Evolutionary conservation across 2,329 filamentous ascomycete genomes (phyloP), one percentile per base, ranked within the genome.

Genomic region (Cladosporium sp.): DNA sequence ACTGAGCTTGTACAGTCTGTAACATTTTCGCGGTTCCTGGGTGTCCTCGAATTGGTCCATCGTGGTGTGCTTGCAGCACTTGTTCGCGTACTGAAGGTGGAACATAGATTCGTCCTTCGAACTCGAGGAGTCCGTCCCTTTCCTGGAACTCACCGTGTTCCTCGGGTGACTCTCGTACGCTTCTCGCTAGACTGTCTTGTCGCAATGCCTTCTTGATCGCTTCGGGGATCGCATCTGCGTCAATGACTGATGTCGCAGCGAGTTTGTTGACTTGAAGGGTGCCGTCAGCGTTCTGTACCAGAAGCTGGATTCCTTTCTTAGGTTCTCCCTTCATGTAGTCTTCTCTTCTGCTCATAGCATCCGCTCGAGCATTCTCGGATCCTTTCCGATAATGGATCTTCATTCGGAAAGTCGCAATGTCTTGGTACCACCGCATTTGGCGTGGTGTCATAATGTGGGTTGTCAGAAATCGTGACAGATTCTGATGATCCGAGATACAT

Each of bases 401-500:
- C 34, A 62, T 61, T 35, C 59, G 55, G 44, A 54, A 61, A 22
- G 53, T 28, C 36, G 32, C 40, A 8, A 56, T 45, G 15, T 57
- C 36, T 47, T 63, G 34, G 13, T 19, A 59, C 58, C 34, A 61
- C 44, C 51, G 19, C 22, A 45, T 36, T 45, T 62, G 19, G 39
- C 49, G 36, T 44, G 36, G n/a, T 20, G 20, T 56, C 19, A 63
- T 49, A n/a, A 57, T 49, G 44, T 62, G 60, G 7, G 36, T 60
- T 15, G 39, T 62, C 17, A 48, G 58, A 47, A 64, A 64, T 35
- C 57, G 56, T 15, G 28, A 32, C 22, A 64, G 47, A 53, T 58
- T 62, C 47, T 64, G 58, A 52, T 64, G 39, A 40, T 62, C 58
- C 6, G 39, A 56, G 37, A 56, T 53, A 22, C 62, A 42, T 13